These are phyloP conservation scores for Gastroboletus turbinatus DNA, from an alignment of 1,284 basidiomycete genomes.

Conservation along the genomic window DNA sequence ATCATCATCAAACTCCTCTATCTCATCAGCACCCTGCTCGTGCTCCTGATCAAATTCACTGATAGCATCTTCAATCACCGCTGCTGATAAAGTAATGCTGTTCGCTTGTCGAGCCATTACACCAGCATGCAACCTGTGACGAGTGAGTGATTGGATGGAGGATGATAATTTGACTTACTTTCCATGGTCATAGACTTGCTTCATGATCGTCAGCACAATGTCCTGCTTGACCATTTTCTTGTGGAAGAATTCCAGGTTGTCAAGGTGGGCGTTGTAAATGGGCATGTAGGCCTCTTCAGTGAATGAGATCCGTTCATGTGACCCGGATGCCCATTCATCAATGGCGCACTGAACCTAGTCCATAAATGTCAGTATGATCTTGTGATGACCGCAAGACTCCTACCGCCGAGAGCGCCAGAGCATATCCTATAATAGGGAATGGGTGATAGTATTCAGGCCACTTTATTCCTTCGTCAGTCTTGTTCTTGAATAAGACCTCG, in stretches of 20 bases:
- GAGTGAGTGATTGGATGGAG: background rate
- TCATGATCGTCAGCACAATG: too few relatives aligned
- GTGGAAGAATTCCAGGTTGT: background rate
- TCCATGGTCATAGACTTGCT: too few relatives aligned
- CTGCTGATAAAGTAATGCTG: background rate
- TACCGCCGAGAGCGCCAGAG: background rate
- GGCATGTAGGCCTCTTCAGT: background rate
- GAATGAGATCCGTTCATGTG: background rate
- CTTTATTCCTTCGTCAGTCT: background rate
- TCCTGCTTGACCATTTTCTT: background rate
- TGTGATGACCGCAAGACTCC: background rate
- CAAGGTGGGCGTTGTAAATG: background rate
- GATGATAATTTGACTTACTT: too few relatives aligned
- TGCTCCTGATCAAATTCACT: background rate
- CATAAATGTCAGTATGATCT: background rate
- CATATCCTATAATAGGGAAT: background rate
- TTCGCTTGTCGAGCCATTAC: background rate
- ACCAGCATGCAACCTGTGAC: background rate
- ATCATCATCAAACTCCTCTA: background rate
- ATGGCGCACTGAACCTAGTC: background rate
- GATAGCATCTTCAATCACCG: background rate
- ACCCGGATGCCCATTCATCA: background rate
- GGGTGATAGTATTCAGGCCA: background rate
- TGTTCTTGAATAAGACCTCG: conserved; percentile 1
- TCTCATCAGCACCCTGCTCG: too few relatives aligned